Percentiles rank a stretch among this genome's conserved stretches.
phyloP scores from a whole-genome alignment of 2,329 filamentous ascomycete species.

The Dryadomyces quercus-mongolicae region DNA sequence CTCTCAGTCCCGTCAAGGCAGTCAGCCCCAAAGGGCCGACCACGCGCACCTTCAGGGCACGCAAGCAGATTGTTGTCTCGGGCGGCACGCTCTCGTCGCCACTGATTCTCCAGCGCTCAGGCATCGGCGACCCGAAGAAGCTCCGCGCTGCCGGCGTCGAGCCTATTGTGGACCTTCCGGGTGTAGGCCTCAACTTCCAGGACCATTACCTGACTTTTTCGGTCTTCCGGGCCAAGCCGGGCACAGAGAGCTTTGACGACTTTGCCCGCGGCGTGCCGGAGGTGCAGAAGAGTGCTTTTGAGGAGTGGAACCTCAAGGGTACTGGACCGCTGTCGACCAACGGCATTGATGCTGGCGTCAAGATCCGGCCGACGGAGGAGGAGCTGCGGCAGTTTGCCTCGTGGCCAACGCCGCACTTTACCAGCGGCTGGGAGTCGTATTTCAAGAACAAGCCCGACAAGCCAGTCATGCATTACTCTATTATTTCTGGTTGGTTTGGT shows the following conservation, averaged over 20 bases:
- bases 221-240: constrained; percentile 59
- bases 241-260: constrained; percentile 69
- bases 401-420: constrained; percentile 67
- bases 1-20: constrained; percentile 40
- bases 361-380: constrained; percentile 57
- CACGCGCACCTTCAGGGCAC: constrained; percentile 46
- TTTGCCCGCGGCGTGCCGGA: constrained; percentile 64
- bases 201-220: constrained; percentile 65
- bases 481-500: constrained; percentile 57
- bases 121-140: constrained; percentile 62
- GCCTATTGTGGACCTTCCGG: constrained; percentile 57
- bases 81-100: constrained; percentile 64
- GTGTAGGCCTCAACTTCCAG: constrained; percentile 66
- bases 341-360: constrained; percentile 69
- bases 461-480: constrained; percentile 75
- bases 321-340: constrained; percentile 69
- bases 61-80: constrained; percentile 63
- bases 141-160: constrained; percentile 56
- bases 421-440: constrained; percentile 65
- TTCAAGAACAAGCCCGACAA: constrained; percentile 79
- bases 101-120: constrained; percentile 62
- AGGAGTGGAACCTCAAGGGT: constrained; percentile 69
- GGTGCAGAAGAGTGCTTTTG: constrained; percentile 59
- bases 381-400: constrained; percentile 57
- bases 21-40: constrained; percentile 33